A percentile compares a stretch with the other conserved stretches of the same genome.
These are phyloP conservation scores for Sphaerosporella brunnea DNA, from an alignment of 495 filamentous ascomycete species.

Conservation along the genomic window DNA sequence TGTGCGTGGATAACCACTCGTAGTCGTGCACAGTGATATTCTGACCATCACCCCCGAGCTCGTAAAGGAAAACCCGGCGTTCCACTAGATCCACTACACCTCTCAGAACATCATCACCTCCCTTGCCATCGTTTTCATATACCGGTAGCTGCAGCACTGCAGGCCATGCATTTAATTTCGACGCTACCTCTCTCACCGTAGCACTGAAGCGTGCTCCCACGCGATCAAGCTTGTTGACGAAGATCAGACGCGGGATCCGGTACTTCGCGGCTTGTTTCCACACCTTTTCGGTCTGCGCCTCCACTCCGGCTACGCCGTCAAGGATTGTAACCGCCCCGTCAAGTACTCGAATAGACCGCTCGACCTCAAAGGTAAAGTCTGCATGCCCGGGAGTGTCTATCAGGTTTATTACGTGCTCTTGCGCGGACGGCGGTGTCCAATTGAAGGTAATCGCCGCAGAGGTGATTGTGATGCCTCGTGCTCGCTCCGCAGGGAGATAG, in stretches of 20 bases:
- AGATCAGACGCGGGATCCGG: slow-evolving; percentile 70
- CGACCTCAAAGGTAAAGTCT: slow-evolving; percentile 95
- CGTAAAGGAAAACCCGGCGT: slow-evolving; percentile 34
- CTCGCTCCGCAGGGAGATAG: slow-evolving; percentile 85
- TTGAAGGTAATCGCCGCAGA: slow-evolving; percentile 90
- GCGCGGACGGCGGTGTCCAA: slow-evolving; percentile 46
- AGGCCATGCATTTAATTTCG: slow-evolving; percentile 64
- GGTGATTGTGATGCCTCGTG: slow-evolving; percentile 92
- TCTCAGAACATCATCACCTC: slow-evolving; percentile 49
- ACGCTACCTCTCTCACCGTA: slow-evolving; percentile 69
- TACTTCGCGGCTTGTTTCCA: slow-evolving; percentile 81
- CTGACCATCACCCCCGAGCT: slow-evolving; percentile 47
- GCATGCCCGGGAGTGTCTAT: slow-evolving; percentile 97
- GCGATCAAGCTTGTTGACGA: slow-evolving; percentile 90
- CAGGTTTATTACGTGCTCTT: slow-evolving; percentile 62
- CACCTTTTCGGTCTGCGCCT: slow-evolving; percentile 94
- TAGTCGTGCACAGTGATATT: slow-evolving; percentile 30
- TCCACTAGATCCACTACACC: slow-evolving; percentile 71
- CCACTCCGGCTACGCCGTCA: slow-evolving; percentile 90
- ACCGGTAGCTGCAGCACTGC: slow-evolving; percentile 89
- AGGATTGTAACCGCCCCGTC: slow-evolving; percentile 93
- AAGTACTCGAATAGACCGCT: slow-evolving; percentile 78
- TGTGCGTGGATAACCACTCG: slow-evolving; percentile 24
- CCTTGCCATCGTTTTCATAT: slow-evolving; percentile 39
- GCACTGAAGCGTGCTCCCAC: slow-evolving; percentile 79